Percentiles rank a stretch among this genome's conserved stretches.
Conservation (phyloP, 2,329 filamentous ascomycete species). For the Diaporthe ilicicola region DNA sequence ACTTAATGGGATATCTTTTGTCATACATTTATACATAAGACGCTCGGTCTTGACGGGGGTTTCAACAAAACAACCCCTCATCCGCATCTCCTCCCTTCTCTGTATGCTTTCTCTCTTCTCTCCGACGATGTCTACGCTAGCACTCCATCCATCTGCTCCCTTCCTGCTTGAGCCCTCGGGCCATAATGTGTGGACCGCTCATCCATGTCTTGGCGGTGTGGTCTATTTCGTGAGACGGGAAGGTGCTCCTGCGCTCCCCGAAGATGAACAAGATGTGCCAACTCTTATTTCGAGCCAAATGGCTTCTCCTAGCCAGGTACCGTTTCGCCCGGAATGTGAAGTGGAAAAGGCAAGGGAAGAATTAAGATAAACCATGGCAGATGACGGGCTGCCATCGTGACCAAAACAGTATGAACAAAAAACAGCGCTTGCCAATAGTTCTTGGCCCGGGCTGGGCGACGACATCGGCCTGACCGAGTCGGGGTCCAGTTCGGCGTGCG, state of each 20-base stretch:
- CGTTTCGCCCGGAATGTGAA: conserved; percentile 1
- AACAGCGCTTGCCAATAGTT: conserved; percentile 3
- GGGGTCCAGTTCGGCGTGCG: conserved; percentile 14
- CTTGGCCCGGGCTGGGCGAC: conserved; percentile 7
- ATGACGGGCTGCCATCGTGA: background rate
- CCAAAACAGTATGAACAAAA: conserved; percentile 19
- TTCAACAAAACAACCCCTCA: background rate
- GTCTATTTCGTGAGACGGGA: background rate
- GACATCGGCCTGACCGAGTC: background rate
- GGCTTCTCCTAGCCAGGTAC: conserved; percentile 14
- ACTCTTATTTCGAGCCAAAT: background rate
- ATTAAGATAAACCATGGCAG: background rate
- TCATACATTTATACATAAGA: conserved; percentile 34
- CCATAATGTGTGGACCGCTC: background rate
- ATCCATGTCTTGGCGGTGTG: background rate
- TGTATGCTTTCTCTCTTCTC: background rate
- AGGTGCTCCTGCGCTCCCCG: conserved; percentile 2
- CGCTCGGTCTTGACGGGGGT: conserved; percentile 23
- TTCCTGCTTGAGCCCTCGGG: background rate
- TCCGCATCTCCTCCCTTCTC: background rate
- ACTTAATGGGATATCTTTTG: conserved; percentile 31
- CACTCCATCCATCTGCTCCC: conserved; percentile 10
- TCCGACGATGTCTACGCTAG: conserved; percentile 9
- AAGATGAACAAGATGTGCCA: background rate
- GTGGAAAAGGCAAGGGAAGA: conserved; percentile 3